phyloP scores from a whole-genome alignment of 1,139 yeast genomes.

The Taiozyma sp. region DNA sequence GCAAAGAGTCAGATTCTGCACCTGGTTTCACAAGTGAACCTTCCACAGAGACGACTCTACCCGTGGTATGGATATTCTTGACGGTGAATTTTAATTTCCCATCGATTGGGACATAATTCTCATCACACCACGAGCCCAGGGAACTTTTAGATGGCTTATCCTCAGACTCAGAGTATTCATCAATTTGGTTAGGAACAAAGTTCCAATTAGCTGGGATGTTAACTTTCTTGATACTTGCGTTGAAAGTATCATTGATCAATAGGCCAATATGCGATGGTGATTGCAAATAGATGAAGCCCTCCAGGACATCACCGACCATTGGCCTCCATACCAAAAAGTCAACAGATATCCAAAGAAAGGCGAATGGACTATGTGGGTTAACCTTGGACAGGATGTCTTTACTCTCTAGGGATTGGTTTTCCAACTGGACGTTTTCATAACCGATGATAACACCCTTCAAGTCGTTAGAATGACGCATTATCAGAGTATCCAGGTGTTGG shows the following conservation, averaged over 20 bases:
- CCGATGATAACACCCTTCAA: constrained; percentile 83
- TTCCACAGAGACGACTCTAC: constrained; percentile 78
- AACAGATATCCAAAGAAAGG: constrained; percentile 83
- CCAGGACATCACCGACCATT: constrained; percentile 72
- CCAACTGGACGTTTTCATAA: constrained; percentile 56
- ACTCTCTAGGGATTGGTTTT: constrained; percentile 29
- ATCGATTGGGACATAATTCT: constrained; percentile 64
- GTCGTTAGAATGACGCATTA: constrained; percentile 74
- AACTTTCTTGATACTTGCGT: constrained; percentile 84
- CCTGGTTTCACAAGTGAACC: constrained; percentile 59
- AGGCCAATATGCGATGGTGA: constrained; percentile 94
- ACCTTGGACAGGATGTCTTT: constrained; percentile 51
- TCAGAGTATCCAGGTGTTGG: constrained; percentile 86
- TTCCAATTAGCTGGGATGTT: constrained; percentile 82
- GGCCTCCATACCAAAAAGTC: constrained; percentile 90
- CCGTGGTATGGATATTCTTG: constrained; percentile 68
- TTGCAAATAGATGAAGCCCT: constrained; percentile 88
- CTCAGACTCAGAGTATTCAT: constrained; percentile 26
- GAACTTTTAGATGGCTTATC: constrained; percentile 33
- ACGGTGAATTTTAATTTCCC: constrained; percentile 78
- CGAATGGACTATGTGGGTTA: constrained; percentile 80
- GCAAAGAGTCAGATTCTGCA: constrained; percentile 29
- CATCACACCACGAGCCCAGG: constrained; percentile 86
- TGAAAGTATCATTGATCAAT: constrained; percentile 87
- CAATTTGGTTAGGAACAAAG: constrained; percentile 67